Base-by-base conservation (phyloP, 2,329 filamentous ascomycete species). In the Teratosphaeria destructans region DNA sequence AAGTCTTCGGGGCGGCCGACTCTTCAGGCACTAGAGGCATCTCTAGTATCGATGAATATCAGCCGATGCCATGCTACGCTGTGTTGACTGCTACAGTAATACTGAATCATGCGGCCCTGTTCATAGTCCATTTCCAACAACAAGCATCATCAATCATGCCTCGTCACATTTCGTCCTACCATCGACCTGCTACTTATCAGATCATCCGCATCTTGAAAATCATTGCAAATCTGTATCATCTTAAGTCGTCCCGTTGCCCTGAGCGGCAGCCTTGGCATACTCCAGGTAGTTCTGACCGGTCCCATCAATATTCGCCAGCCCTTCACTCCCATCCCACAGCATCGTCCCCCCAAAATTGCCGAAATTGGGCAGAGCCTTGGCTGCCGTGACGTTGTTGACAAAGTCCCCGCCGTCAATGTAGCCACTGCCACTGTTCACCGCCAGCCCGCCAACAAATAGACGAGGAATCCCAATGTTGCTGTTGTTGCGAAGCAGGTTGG, bases 281-380 rank as follows among this genome's bases (percentile, higher is more conserved):
- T 59, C 19, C 49, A 64, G 37, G 55, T 61, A 64, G 35, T 55
- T 57, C 52, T 49, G 19, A 35, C 55, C 63, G 47, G 35, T 34
- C 52, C 49, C n/a, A 56, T 70, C 67, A 26, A 66, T 54, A 63
- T 75, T 75, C 39, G 54, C 47, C 54, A 61, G 37, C 3, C 62
- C 71, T 54, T 68, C 62, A 8, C 61, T 59, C 10, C 67, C 69
- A 66, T 72, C 73, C 73, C 73, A 75, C 54, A 76, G 65, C 71
- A 74, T 74, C 11, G 74, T 60, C 0, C 73, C 73, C 0, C 73
- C 74, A 56, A 75, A 64, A 60, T 72, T 73, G 3, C 23, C 14
- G 27, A 68, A 52, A 11, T 63, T 61, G 14, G 53, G 23, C 55
- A 66, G 54, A 1, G 58, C 59, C 61, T 59, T 67, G 8, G 66